phyloP scores from a whole-genome alignment of 2,329 filamentous ascomycete species.

The Pseudogymnoascus sp. region DNA sequence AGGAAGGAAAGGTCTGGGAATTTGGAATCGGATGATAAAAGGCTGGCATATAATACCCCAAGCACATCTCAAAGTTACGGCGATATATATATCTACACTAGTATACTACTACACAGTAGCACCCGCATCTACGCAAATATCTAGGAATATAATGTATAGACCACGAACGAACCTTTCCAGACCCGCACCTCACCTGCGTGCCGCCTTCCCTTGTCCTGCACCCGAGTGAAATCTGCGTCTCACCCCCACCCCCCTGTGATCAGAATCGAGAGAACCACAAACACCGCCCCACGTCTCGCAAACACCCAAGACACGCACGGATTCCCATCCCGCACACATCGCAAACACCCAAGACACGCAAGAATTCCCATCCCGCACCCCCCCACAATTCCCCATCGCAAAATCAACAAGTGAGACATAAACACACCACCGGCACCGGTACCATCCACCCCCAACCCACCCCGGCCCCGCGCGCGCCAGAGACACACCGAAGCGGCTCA shows the following conservation, averaged over 20 bases:
- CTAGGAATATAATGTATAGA: neutral
- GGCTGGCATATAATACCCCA: neutral
- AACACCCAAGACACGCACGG: neutral
- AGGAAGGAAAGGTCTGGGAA: constrained; percentile 73
- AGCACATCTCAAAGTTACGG: neutral
- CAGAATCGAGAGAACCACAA: neutral
- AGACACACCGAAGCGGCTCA: neutral
- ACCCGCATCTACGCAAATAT: neutral
- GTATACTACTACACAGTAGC: neutral
- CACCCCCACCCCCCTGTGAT: neutral
- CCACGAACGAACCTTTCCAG: neutral
- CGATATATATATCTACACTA: constrained; percentile 1
- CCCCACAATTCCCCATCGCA: neutral
- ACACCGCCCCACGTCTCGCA: neutral
- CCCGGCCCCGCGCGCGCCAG: neutral
- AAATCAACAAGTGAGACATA: neutral
- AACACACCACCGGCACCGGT: neutral
- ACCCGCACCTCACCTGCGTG: neutral
- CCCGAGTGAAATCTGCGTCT: neutral
- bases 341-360: neutral
- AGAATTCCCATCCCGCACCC: neutral
- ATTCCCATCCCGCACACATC: neutral
- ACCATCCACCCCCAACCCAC: neutral
- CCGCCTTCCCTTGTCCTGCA: neutral
- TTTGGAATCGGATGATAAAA: constrained; percentile 69